Evolutionary conservation across 805 yeast species (phyloP).

Genomic region (Spathaspora gorwiae): DNA sequence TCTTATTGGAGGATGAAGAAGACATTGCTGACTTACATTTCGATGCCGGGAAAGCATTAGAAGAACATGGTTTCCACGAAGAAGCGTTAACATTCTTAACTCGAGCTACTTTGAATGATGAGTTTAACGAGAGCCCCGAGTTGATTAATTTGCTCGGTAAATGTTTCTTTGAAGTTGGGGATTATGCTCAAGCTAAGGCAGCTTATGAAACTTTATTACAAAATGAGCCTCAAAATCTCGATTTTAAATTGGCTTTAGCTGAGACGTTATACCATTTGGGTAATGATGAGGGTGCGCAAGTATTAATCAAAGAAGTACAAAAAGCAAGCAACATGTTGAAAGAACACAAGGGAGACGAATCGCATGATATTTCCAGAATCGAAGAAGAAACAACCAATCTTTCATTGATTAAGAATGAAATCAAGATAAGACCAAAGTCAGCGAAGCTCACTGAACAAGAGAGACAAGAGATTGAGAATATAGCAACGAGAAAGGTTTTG

Average conservation of each 20-base stretch:
- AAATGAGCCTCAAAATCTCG: conserved; percentile 61
- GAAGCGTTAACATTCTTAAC: conserved; percentile 69
- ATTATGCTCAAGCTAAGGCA: conserved; percentile 58
- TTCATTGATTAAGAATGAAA: conserved; percentile 14
- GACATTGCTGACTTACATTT: conserved; percentile 69
- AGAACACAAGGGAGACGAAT: conserved; percentile 1
- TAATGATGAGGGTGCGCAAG: conserved; percentile 52
- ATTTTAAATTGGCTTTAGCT: conserved; percentile 71
- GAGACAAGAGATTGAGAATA: conserved; percentile 49
- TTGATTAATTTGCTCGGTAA: conserved; percentile 61
- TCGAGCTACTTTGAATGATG: conserved; percentile 54
- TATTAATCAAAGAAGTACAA: conserved; percentile 52
- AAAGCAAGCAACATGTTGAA: conserved; percentile 1
- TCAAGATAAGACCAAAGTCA: conserved; percentile 9
- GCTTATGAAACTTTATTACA: conserved; percentile 52
- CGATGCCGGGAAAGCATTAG: conserved; percentile 73
- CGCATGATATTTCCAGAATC: neutral
- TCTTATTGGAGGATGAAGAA: conserved; percentile 51
- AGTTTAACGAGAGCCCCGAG: conserved; percentile 44
- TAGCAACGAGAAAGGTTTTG: conserved; percentile 52
- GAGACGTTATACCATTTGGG: conserved; percentile 72
- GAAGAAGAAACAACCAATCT: neutral
- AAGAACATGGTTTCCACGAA: conserved; percentile 61
- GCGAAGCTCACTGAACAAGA: conserved; percentile 39
- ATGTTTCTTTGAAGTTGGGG: conserved; percentile 71